Percentiles rank a stretch among this genome's conserved stretches.
These are phyloP conservation scores for Ophiocordyceps camponoti-leonardi DNA, from an alignment of 2,329 filamentous ascomycete species.

Conservation along the genomic window DNA sequence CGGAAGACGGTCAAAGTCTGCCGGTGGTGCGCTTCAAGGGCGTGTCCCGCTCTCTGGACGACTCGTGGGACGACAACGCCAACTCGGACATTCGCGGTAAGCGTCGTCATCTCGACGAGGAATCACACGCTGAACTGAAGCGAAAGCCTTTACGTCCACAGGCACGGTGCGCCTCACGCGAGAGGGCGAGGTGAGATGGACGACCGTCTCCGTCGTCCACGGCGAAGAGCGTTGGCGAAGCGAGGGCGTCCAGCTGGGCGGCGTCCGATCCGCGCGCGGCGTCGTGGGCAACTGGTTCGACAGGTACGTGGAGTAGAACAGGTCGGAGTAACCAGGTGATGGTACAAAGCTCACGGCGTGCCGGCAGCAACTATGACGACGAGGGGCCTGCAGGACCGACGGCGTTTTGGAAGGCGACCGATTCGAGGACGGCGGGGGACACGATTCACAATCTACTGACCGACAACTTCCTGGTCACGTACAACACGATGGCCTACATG, in stretches of 20 bases:
- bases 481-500: slow-evolving; percentile 7
- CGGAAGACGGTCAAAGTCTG: slow-evolving; percentile 35
- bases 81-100: slow-evolving; percentile 48
- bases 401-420: slow-evolving; percentile 59
- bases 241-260: slow-evolving; percentile 60
- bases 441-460: slow-evolving; percentile 14
- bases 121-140: slow-evolving; percentile 5
- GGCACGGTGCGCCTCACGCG: slow-evolving; percentile 48
- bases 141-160: slow-evolving; percentile 12
- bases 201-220: slow-evolving; percentile 43
- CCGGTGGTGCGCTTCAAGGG: slow-evolving; percentile 56
- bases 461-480: slow-evolving; percentile 13
- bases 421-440: slow-evolving; percentile 17
- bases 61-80: slow-evolving; percentile 49
- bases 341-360: background rate
- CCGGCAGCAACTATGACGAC: slow-evolving; percentile 39
- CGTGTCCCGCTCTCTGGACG: slow-evolving; percentile 41
- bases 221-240: slow-evolving; percentile 60
- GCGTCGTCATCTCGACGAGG: slow-evolving; percentile 5
- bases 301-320: slow-evolving; percentile 26
- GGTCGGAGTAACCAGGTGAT: background rate
- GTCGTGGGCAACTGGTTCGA: slow-evolving; percentile 68
- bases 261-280: slow-evolving; percentile 44
- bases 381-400: slow-evolving; percentile 59
- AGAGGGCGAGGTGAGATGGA: slow-evolving; percentile 61